Percentiles rank a stretch among this genome's conserved stretches.
These are phyloP conservation scores for Trapa bicornis DNA, from an alignment of 345 rosid genomes.

Conservation along the genomic window DNA sequence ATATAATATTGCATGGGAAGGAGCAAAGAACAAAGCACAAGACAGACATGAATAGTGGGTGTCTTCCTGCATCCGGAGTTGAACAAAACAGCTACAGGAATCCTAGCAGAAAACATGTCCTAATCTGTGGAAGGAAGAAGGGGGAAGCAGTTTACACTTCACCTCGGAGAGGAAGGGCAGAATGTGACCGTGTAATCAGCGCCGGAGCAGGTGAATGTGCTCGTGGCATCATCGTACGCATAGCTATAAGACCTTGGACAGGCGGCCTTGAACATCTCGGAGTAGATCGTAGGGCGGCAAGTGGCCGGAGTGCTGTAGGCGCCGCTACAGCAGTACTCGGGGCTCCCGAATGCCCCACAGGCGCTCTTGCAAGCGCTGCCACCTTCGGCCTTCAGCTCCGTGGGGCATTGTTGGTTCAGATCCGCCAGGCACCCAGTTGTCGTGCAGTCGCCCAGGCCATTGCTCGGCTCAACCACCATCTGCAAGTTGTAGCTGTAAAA, in stretches of 20 bases:
- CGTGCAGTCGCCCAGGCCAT: slow-evolving; percentile 71
- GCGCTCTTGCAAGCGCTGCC: slow-evolving; percentile 88
- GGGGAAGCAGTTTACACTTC: slow-evolving; percentile 10
- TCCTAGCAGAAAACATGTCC: background rate
- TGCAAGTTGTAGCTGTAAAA: slow-evolving; percentile 45
- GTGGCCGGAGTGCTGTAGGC: slow-evolving; percentile 74
- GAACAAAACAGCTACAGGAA: background rate
- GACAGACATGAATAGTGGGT: no score
- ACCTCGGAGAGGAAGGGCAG: slow-evolving; percentile 91
- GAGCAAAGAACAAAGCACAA: no score
- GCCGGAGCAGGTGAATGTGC: slow-evolving; percentile 83
- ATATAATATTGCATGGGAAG: no score
- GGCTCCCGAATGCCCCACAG: slow-evolving; percentile 81
- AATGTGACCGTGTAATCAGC: slow-evolving; percentile 90
- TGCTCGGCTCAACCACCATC: slow-evolving; percentile 56
- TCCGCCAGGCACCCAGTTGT: slow-evolving; percentile 71
- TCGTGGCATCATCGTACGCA: slow-evolving; percentile 82
- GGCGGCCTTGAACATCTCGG: slow-evolving; percentile 79
- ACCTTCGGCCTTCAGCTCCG: slow-evolving; percentile 51
- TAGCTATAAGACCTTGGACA: slow-evolving; percentile 96
- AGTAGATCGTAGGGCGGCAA: slow-evolving; percentile 82
- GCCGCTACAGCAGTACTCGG: slow-evolving; percentile 96
- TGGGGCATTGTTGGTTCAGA: slow-evolving; percentile 69
- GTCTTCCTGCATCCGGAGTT: background rate
- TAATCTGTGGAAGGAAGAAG: background rate